Evolutionary conservation across 352 stramenopile species (phyloP).

Genomic region (Phytophthora constricta): DNA sequence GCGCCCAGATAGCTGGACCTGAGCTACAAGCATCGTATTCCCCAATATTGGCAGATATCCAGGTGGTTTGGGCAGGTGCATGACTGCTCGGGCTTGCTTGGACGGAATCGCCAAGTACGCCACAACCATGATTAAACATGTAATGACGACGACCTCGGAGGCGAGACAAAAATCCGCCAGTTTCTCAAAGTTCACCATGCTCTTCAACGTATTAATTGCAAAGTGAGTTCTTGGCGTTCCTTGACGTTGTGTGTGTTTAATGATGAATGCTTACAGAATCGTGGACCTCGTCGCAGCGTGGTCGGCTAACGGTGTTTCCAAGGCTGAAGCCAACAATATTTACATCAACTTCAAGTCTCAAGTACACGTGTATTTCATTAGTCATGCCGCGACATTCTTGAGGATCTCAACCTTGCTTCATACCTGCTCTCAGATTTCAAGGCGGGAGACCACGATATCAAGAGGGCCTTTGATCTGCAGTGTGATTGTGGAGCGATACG

Average conservation of each 20-base stretch:
- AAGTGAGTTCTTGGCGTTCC: background rate
- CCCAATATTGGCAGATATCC: constrained; percentile 53
- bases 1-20: constrained; percentile 39
- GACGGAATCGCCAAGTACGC: constrained; percentile 20
- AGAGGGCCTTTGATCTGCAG: constrained; percentile 50
- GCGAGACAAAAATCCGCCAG: too few species aligned
- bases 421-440: background rate
- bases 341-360: too few species aligned
- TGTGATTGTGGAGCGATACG: constrained; percentile 53
- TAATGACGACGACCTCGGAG: background rate
- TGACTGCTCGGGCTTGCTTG: constrained; percentile 26
- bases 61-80: constrained; percentile 42
- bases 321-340: too few species aligned
- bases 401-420: background rate
- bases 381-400: too few species aligned
- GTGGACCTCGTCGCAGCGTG: background rate
- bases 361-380: too few species aligned
- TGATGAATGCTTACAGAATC: too few species aligned
- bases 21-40: constrained; percentile 58
- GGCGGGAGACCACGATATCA: constrained; percentile 32
- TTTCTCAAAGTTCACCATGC: too few species aligned
- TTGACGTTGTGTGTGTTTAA: too few species aligned
- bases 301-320: too few species aligned
- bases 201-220: background rate
- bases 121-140: background rate